Evolutionary conservation across 441 rosid species (phyloP), one percentile per base, ranked within the genome.

Genomic region (Corymbia citriodora): DNA sequence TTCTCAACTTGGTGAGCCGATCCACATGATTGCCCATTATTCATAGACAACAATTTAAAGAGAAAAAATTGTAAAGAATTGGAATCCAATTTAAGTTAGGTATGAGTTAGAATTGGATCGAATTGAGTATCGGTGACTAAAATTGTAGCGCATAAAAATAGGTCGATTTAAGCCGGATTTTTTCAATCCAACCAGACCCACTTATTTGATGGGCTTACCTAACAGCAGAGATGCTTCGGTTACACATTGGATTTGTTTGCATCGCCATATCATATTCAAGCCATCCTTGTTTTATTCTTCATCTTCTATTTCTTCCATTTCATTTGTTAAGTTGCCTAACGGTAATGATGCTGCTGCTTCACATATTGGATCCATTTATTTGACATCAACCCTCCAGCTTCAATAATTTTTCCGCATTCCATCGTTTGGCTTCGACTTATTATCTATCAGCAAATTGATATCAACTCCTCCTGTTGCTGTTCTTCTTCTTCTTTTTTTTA

Each of bases 1-100:
- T 63, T 12, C 31, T 17, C 15, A 14, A 63, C 70, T 63, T 0
- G 1, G 33, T 1, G 0, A 63, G 70, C 33, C n/a, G 18, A 2
- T 63, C 33, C 33, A 63, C 13, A 9, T 0, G 29, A 17, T 29
- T 17, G 2, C 1, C 70, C 2, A 29, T 13, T 1, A 33, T 63
- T 63, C 27, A 23, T 1, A 25, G 31, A 17, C 33, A 63, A 63
- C 33, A 63, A 53, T 63, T 6, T 63, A 6, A 12, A 63, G 17
- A 29, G 33, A 13, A 27, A 61, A 59, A 61, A 27, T 6, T 29
- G 0, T 61, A 27, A 13, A 63, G 33, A 13, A 29, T 13, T 63
- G 0, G 9, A 63, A 9, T 29, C 5, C 15, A 7, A 25, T 10
- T 59, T 59, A 7, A 5, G 14, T 59, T 5, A 25, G n/a, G n/a